phyloP scores from a whole-genome alignment of 306 rosid species.

The Cucumis melo region DNA sequence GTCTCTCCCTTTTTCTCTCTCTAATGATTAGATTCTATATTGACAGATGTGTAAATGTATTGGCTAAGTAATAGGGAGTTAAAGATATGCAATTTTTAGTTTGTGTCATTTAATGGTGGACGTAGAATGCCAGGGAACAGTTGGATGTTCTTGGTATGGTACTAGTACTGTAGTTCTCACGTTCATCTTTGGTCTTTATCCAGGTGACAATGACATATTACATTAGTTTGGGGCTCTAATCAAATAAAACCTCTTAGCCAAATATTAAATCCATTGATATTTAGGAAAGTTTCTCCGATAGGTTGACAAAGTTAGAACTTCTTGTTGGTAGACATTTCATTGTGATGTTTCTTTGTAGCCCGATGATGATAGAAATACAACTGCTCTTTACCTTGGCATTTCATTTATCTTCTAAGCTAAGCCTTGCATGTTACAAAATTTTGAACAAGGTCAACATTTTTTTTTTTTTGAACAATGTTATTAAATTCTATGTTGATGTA shows the following conservation, averaged over 20 bases:
- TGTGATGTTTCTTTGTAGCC: neutral
- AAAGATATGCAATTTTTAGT: neutral
- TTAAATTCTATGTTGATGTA: conserved; percentile 24
- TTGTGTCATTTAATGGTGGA: neutral
- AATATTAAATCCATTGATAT: neutral
- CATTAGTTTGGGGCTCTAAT: neutral
- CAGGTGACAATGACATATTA: neutral
- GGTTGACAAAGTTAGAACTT: neutral
- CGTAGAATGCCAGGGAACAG: neutral
- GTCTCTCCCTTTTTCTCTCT: conserved; percentile 4
- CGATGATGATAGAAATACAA: neutral
- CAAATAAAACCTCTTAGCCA: neutral
- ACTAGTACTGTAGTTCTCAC: neutral
- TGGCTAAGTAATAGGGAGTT: neutral
- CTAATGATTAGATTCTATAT: neutral
- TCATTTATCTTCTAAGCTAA: neutral
- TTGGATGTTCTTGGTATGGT: neutral
- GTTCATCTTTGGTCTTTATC: neutral
- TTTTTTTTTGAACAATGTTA: neutral
- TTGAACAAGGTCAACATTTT: neutral
- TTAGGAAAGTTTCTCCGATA: neutral
- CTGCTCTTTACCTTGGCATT: neutral
- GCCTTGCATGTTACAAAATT: neutral
- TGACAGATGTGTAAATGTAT: neutral
- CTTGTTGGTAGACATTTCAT: neutral